Evolutionary conservation across 345 rosid species (phyloP).

Genomic region (Iberis pinnata): DNA sequence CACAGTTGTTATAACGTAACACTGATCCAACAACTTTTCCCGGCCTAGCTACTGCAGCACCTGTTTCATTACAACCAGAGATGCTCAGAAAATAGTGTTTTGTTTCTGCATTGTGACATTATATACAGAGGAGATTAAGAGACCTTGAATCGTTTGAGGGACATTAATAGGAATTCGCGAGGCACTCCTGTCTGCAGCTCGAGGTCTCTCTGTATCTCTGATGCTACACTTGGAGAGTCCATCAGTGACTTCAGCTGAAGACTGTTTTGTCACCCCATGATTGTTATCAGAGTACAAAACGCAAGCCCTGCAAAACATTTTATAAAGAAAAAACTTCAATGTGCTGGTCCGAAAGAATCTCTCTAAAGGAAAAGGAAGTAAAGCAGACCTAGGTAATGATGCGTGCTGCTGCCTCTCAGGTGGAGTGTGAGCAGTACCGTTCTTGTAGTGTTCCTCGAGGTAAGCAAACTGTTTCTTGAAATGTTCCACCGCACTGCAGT

Average conservation of each 20-base stretch:
- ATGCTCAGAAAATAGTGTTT: not conserved
- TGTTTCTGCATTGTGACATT: not conserved
- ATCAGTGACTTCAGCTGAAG: conserved; percentile 50
- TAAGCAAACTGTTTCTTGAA: conserved; percentile 94
- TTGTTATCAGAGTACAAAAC: conserved; percentile 70
- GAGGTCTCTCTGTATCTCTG: conserved; percentile 61
- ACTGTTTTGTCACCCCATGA: conserved; percentile 34
- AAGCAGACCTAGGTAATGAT: conserved; percentile 79
- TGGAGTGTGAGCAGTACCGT: conserved; percentile 68
- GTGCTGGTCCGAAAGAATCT: not conserved
- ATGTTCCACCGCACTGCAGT: conserved; percentile 90
- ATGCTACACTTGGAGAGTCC: conserved; percentile 81
- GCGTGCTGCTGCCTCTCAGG: conserved; percentile 96
- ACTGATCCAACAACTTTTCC: conserved; percentile 85
- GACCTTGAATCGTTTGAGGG: conserved; percentile 66
- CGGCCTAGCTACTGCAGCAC: conserved; percentile 68
- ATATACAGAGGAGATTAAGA: not conserved
- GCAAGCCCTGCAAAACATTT: conserved; percentile 51
- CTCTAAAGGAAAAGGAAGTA: not conserved
- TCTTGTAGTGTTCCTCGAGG: conserved; percentile 92
- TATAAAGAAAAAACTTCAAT: not conserved
- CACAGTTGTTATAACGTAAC: conserved; percentile 74
- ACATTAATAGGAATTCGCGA: conserved; percentile 75
- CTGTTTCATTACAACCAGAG: conserved; percentile 37
- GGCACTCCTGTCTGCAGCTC: conserved; percentile 46